A percentile compares a stretch with the other conserved stretches of the same genome.
These are phyloP conservation scores for Saccharomyces hybrid DNA, from an alignment of 1,139 yeast species.

Conservation along the genomic window DNA sequence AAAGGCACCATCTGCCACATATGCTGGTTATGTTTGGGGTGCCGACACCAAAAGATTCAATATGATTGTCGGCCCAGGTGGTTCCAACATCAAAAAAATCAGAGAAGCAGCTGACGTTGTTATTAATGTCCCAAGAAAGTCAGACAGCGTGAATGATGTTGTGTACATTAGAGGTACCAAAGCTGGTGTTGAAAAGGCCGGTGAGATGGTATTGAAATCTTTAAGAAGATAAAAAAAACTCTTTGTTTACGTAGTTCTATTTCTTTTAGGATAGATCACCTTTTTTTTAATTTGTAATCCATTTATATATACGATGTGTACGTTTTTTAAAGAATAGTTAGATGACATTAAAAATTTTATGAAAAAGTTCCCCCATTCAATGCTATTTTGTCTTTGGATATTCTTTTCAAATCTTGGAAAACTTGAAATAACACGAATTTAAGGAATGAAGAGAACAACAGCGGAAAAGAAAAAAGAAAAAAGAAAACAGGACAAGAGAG, in stretches of 20 bases:
- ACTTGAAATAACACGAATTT: neutral
- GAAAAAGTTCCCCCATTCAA: neutral
- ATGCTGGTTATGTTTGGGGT: slow-evolving; percentile 44
- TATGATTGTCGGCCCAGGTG: slow-evolving; percentile 68
- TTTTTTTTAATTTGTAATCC: neutral
- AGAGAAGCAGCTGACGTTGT: slow-evolving; percentile 53
- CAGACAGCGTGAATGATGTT: slow-evolving; percentile 43
- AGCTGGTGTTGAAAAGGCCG: slow-evolving; percentile 38
- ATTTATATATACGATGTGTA: slow-evolving; percentile 1
- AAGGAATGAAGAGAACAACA: neutral
- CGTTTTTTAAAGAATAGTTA: neutral
- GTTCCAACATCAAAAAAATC: slow-evolving; percentile 55
- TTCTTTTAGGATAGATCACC: too few species aligned
- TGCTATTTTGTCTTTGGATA: neutral
- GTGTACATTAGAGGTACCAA: slow-evolving; percentile 39
- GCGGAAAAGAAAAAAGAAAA: neutral
- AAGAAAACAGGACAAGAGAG: neutral
- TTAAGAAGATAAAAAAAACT: slow-evolving; percentile 11
- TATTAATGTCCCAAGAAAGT: slow-evolving; percentile 55
- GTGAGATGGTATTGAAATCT: slow-evolving; percentile 30
- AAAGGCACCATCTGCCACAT: slow-evolving; percentile 33
- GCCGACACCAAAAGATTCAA: slow-evolving; percentile 42
- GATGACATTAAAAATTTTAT: neutral
- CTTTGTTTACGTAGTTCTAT: too few species aligned
- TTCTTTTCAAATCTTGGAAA: too few species aligned